These are phyloP conservation scores for Mortierella alpina DNA, from an alignment of 192 early-diverging fungal species.

Conservation along the genomic window DNA sequence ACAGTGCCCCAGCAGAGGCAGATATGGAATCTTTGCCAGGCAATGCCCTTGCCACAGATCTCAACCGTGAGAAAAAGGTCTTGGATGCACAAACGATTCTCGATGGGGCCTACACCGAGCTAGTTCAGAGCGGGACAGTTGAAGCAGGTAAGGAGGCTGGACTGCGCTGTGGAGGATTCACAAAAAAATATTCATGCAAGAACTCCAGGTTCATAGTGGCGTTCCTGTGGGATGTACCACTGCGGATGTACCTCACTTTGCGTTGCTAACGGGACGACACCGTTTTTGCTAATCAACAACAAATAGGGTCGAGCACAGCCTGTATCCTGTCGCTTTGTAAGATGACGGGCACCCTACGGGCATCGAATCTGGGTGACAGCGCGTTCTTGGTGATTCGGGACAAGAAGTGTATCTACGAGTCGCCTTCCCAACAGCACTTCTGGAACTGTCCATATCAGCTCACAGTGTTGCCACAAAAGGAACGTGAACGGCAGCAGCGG, in stretches of 20 bases:
- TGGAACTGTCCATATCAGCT: conserved; percentile 75
- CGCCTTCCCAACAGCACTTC: conserved; percentile 70
- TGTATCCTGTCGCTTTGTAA: conserved; percentile 69
- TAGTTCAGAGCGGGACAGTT: conserved; percentile 61
- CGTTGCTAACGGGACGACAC: neutral
- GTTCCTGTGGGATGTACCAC: neutral
- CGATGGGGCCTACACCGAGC: conserved; percentile 55
- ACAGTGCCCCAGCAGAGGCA: conserved; percentile 14
- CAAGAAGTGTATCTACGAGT: conserved; percentile 65
- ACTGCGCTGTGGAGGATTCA: neutral
- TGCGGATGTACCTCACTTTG: neutral
- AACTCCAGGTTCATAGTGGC: neutral
- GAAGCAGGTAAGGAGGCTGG: conserved; percentile 48
- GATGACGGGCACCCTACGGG: conserved; percentile 60
- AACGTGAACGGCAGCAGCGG: conserved; percentile 27
- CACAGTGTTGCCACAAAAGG: conserved; percentile 61
- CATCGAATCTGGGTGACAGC: conserved; percentile 66
- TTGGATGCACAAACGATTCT: conserved; percentile 63
- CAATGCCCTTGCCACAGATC: neutral
- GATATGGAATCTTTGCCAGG: too few species aligned
- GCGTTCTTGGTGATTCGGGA: conserved; percentile 67
- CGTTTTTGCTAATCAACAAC: neutral
- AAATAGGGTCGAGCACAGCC: conserved; percentile 66
- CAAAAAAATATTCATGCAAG: neutral
- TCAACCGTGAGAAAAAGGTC: conserved; percentile 7